Evolutionary conservation across 345 rosid species (phyloP).

Genomic region (Eucalyptus sp.): DNA sequence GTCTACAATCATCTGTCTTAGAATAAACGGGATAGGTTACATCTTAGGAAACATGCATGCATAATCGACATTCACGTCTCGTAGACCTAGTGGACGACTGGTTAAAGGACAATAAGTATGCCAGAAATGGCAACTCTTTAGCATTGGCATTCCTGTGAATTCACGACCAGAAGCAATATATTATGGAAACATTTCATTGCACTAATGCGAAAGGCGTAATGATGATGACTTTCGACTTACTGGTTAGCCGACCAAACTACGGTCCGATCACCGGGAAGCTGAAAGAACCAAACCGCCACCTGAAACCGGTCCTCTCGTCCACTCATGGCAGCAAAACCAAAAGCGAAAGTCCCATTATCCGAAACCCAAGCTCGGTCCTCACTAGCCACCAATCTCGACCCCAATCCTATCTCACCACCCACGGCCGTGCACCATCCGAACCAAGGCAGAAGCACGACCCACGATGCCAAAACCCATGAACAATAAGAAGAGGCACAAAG

Average conservation of each 20-base stretch:
- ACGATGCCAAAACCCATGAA: background rate
- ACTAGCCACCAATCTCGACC: slow-evolving; percentile 50
- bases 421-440: background rate
- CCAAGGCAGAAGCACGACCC: background rate
- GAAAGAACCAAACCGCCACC: slow-evolving; percentile 60
- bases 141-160: background rate
- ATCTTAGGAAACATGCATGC: background rate
- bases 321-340: slow-evolving; percentile 43
- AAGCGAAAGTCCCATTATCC: slow-evolving; percentile 59
- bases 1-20: background rate
- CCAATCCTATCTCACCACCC: slow-evolving; percentile 33
- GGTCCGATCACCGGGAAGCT: slow-evolving; percentile 72
- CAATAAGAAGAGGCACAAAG: background rate
- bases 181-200: background rate
- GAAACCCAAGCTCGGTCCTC: slow-evolving; percentile 49
- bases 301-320: slow-evolving; percentile 19
- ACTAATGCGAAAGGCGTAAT: background rate
- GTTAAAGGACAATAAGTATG: background rate
- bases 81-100: background rate
- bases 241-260: slow-evolving; percentile 79
- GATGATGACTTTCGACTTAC: slow-evolving; percentile 5
- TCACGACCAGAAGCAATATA: background rate
- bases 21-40: background rate
- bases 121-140: background rate
- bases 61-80: background rate